Evolutionary conservation across 768 basidiomycete species (phyloP).

Genomic region (Phaeotremella fagi): DNA sequence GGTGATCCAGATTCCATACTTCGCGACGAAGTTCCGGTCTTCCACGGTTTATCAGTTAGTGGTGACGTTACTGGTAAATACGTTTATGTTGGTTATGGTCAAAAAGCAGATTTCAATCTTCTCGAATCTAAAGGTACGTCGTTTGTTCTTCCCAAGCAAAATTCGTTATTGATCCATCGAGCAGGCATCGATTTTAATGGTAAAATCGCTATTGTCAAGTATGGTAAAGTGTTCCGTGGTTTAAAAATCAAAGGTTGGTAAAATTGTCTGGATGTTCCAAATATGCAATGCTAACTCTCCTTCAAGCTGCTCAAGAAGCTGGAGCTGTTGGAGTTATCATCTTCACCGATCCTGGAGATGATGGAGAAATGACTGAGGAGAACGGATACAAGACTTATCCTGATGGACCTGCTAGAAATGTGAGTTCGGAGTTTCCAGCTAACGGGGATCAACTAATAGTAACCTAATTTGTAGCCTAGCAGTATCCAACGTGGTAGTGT

Average conservation of each 20-base stretch:
- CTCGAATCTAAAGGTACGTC: conserved; percentile 56
- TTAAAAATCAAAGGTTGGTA: conserved; percentile 59
- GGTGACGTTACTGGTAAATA: conserved; percentile 59
- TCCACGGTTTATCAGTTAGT: conserved; percentile 75
- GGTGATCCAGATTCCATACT: conserved; percentile 70
- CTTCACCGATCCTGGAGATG: conserved; percentile 80
- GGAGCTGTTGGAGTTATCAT: conserved; percentile 69
- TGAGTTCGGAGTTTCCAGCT: conserved; percentile 53
- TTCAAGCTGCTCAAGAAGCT: conserved; percentile 64
- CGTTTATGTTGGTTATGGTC: conserved; percentile 76
- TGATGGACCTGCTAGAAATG: conserved; percentile 76
- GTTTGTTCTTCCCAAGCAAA: not conserved
- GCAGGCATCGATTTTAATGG: conserved; percentile 68
- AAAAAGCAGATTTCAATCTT: conserved; percentile 66
- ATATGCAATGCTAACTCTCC: not conserved
- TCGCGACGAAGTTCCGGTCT: conserved; percentile 66
- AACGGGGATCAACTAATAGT: conserved; percentile 27
- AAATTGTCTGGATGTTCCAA: not conserved
- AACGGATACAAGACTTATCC: conserved; percentile 78
- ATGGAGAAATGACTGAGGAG: conserved; percentile 67
- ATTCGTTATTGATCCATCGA: not conserved
- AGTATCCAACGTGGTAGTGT: conserved; percentile 78
- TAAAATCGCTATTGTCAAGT: conserved; percentile 72
- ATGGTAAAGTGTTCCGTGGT: conserved; percentile 69
- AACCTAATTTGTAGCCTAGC: conserved; percentile 7